A percentile compares a stretch with the other conserved stretches of the same genome.
phyloP scores from a whole-genome alignment of 257 asterid genomes.

The Marsdenia floribunda region DNA sequence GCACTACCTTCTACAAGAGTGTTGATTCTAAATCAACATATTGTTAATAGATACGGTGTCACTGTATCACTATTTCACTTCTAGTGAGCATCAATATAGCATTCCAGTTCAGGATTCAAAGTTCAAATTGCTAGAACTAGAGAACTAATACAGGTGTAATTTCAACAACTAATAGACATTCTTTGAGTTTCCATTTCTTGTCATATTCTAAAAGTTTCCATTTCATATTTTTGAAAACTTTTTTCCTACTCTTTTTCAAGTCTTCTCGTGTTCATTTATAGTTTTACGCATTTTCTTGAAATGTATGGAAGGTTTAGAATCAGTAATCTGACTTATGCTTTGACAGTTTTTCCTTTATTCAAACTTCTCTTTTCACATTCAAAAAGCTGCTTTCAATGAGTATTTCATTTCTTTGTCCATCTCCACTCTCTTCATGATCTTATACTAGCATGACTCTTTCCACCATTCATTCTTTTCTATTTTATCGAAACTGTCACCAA shows the following conservation, averaged over 20 bases:
- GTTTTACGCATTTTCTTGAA: neutral
- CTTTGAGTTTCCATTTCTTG: neutral
- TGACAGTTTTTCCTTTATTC: neutral
- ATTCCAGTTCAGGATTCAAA: neutral
- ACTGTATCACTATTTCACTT: neutral
- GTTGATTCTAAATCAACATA: neutral
- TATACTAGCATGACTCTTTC: too few species aligned
- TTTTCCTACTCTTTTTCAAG: neutral
- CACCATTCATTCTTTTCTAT: neutral
- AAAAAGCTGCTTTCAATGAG: neutral
- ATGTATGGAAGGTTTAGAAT: neutral
- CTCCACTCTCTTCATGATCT: neutral
- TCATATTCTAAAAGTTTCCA: neutral
- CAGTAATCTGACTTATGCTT: neutral
- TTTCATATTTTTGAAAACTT: neutral
- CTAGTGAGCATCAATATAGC: neutral
- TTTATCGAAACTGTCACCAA: neutral
- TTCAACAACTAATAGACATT: neutral
- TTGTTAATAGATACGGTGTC: too few species aligned
- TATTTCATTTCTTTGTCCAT: neutral
- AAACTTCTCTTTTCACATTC: neutral
- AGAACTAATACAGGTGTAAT: neutral
- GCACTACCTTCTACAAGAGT: neutral
- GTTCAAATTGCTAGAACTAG: neutral
- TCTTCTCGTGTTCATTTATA: neutral